phyloP scores from a whole-genome alignment of 306 rosid species.

The Dryas octopetala region DNA sequence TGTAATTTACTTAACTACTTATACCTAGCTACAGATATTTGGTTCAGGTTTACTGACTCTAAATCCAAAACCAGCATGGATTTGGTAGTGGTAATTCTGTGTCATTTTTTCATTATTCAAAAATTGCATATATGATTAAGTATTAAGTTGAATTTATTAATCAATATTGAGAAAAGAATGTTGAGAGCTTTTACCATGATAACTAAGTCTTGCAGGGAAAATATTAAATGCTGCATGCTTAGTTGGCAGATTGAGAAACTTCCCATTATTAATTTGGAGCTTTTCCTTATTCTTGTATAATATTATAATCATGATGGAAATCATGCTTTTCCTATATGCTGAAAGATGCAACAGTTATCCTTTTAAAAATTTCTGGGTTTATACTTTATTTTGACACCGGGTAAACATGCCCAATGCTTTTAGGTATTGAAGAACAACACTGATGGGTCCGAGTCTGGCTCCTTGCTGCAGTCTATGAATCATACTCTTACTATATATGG shows the following conservation, averaged over 20 bases:
- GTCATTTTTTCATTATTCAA: not conserved
- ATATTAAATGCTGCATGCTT: not conserved
- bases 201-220: not conserved
- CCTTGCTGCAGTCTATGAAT: constrained; percentile 86
- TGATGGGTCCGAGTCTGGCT: constrained; percentile 87
- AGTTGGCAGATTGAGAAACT: not conserved
- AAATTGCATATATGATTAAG: not conserved
- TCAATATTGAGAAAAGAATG: constrained; percentile 1
- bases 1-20: not conserved
- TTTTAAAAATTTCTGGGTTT: constrained; percentile 10
- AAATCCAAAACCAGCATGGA: not conserved
- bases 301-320: not conserved
- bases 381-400: constrained; percentile 17
- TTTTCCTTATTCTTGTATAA: not conserved
- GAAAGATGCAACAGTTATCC: constrained; percentile 21
- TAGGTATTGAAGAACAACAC: constrained; percentile 76
- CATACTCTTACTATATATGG: constrained; percentile 79
- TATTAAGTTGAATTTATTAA: not conserved
- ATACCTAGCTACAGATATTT: not conserved
- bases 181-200: not conserved
- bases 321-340: not conserved
- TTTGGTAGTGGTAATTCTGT: not conserved
- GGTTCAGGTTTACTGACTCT: not conserved
- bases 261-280: not conserved
- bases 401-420: constrained; percentile 27